These are phyloP conservation scores for Boletus fagicola DNA, from an alignment of 768 basidiomycete genomes.

Conservation along the genomic window DNA sequence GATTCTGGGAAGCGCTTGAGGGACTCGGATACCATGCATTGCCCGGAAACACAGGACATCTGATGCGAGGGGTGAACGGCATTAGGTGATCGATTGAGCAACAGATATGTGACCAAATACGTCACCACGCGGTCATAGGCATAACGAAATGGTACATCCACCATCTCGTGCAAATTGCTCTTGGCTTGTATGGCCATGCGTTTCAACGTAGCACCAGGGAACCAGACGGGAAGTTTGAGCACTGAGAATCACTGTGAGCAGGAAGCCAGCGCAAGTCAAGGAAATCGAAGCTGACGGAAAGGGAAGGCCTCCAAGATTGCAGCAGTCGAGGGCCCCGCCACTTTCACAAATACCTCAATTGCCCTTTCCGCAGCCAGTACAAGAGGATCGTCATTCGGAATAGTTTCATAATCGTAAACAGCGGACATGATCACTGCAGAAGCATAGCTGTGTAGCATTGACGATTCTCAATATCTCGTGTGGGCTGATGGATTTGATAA, in stretches of 20 bases:
- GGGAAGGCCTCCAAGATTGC: constrained; percentile 32
- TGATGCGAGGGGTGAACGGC: background rate
- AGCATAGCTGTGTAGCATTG: constrained; percentile 26
- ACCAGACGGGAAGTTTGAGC: constrained; percentile 33
- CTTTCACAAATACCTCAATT: constrained; percentile 25
- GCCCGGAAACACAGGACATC: constrained; percentile 22
- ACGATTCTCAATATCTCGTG: constrained; percentile 3
- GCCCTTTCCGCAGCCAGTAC: constrained; percentile 32
- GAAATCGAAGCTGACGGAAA: constrained; percentile 27
- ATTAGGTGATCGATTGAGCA: background rate
- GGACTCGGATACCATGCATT: constrained; percentile 33
- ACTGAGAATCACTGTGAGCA: constrained; percentile 24
- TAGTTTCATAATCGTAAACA: constrained; percentile 35
- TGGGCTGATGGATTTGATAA: background rate
- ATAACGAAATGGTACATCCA: constrained; percentile 30
- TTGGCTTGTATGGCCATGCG: constrained; percentile 31
- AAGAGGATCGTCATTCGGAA: constrained; percentile 28
- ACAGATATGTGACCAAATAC: background rate
- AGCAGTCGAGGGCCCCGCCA: constrained; percentile 27
- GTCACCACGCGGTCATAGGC: constrained; percentile 27
- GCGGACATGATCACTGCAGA: constrained; percentile 34
- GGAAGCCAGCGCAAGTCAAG: background rate
- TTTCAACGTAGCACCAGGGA: constrained; percentile 36
- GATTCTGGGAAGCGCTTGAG: constrained; percentile 18
- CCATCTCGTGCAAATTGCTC: constrained; percentile 29